phyloP scores from a whole-genome alignment of 208 protist species.

The Zelonia costaricensis region DNA sequence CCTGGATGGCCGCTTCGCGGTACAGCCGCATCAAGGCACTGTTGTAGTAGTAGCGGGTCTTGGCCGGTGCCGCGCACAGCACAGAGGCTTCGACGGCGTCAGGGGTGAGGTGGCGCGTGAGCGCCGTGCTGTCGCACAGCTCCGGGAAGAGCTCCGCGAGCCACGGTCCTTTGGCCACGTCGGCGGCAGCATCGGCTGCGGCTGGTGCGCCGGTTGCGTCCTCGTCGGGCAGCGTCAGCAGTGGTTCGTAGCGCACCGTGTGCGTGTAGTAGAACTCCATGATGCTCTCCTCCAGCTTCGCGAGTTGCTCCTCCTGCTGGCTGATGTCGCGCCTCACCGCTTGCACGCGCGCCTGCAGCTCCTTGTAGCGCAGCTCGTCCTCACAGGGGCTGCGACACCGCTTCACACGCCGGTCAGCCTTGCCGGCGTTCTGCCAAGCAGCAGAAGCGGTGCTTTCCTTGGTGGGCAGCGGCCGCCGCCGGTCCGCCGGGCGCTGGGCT shows the following conservation, averaged over 20 bases:
- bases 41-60: slow-evolving; percentile 32
- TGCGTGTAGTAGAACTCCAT: slow-evolving; percentile 69
- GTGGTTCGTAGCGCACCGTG: slow-evolving; percentile 37
- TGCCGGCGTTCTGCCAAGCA: slow-evolving; percentile 2
- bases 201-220: not conserved
- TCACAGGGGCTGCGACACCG: slow-evolving; percentile 27
- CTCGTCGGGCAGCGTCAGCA: not conserved
- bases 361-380: slow-evolving; percentile 27
- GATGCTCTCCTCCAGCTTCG: slow-evolving; percentile 41
- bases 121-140: not conserved
- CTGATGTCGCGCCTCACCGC: slow-evolving; percentile 1
- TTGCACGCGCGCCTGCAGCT: slow-evolving; percentile 8
- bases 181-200: not conserved
- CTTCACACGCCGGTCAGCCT: slow-evolving; percentile 6
- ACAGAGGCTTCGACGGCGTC: not conserved
- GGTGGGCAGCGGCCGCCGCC: too few species aligned
- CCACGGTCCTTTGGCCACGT: not conserved
- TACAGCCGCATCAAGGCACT: slow-evolving; percentile 36
- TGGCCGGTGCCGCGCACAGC: slow-evolving; percentile 1
- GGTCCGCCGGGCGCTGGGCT: not conserved
- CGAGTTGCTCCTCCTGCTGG: slow-evolving; percentile 1
- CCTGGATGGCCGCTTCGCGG: slow-evolving; percentile 9
- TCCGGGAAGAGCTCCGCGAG: slow-evolving; percentile 17
- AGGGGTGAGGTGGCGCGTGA: not conserved
- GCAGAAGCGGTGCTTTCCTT: too few species aligned